Evolutionary conservation across 169 alveolate genomes (phyloP).

Genomic region (Amoebophrya sp.): DNA sequence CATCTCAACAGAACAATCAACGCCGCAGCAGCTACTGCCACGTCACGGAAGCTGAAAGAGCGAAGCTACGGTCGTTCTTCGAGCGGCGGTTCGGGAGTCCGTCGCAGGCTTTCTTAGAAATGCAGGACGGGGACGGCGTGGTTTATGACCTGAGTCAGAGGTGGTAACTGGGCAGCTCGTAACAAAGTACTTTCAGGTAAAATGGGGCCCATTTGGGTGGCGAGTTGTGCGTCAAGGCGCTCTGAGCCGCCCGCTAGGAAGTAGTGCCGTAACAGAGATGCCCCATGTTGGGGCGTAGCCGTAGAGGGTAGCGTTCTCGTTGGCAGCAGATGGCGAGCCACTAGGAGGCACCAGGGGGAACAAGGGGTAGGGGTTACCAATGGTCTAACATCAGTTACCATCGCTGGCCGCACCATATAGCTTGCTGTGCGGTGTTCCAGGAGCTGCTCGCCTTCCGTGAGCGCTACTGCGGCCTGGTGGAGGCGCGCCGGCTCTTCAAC

Average conservation of each 20-base stretch:
- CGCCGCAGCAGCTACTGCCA: no score
- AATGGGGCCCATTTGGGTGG: neutral
- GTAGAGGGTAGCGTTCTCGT: neutral
- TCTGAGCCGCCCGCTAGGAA: neutral
- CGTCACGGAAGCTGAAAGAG: neutral
- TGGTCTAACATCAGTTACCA: no score
- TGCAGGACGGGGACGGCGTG: neutral
- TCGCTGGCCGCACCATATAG: no score
- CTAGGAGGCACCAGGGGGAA: neutral
- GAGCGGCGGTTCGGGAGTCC: neutral
- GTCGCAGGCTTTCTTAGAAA: neutral
- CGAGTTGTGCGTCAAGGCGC: neutral
- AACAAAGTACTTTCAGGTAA: neutral
- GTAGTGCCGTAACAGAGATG: neutral
- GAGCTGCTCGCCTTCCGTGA: neutral
- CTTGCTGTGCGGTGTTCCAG: neutral
- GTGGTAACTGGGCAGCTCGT: neutral
- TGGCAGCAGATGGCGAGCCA: neutral
- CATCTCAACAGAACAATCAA: no score
- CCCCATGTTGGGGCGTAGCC: neutral
- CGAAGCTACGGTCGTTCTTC: neutral
- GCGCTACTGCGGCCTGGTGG: neutral
- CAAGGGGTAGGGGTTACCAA: no score
- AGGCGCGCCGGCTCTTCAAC: neutral
- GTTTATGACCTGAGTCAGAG: neutral